These are phyloP conservation scores for Fraxinus cuspidata DNA, from an alignment of 257 asterid genomes.

Conservation along the genomic window DNA sequence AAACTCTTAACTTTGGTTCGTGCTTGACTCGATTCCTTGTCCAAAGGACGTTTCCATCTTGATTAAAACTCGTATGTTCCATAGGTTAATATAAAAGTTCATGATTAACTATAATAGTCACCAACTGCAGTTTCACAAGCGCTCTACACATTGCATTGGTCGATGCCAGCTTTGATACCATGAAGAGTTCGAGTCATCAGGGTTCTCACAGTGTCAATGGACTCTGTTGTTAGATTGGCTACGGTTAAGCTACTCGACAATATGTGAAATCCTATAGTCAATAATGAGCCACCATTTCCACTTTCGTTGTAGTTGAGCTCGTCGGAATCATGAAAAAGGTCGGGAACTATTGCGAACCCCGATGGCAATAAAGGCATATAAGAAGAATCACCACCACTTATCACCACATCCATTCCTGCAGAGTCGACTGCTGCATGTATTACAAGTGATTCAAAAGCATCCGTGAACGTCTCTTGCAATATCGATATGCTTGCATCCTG, in stretches of 20 bases:
- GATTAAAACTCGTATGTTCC: too few species aligned
- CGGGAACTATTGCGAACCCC: conserved; percentile 70
- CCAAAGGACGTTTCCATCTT: background rate
- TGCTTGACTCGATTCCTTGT: conserved; percentile 70
- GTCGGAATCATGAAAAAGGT: conserved; percentile 34
- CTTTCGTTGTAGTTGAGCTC: conserved; percentile 25
- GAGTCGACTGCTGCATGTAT: conserved; percentile 63
- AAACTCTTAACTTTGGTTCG: conserved; percentile 56
- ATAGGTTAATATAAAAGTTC: too few species aligned
- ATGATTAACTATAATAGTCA: too few species aligned
- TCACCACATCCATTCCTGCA: conserved; percentile 47
- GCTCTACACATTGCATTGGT: too few species aligned
- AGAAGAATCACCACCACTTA: conserved; percentile 72
- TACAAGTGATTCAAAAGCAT: conserved; percentile 58
- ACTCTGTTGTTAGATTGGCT: conserved; percentile 62
- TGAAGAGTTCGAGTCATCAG: conserved; percentile 58
- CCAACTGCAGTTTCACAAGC: too few species aligned
- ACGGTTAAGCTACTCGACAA: conserved; percentile 50
- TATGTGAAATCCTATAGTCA: conserved; percentile 73
- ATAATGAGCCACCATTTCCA: conserved; percentile 47
- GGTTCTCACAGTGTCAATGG: conserved; percentile 59
- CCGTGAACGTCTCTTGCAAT: conserved; percentile 68
- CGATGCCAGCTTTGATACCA: background rate
- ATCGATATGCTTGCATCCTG: conserved; percentile 57
- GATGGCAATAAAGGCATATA: conserved; percentile 67